A percentile compares a stretch with the other conserved stretches of the same genome.
These are phyloP conservation scores for Arachnomyces sp. DNA, from an alignment of 2,329 filamentous ascomycete genomes.

Conservation along the genomic window DNA sequence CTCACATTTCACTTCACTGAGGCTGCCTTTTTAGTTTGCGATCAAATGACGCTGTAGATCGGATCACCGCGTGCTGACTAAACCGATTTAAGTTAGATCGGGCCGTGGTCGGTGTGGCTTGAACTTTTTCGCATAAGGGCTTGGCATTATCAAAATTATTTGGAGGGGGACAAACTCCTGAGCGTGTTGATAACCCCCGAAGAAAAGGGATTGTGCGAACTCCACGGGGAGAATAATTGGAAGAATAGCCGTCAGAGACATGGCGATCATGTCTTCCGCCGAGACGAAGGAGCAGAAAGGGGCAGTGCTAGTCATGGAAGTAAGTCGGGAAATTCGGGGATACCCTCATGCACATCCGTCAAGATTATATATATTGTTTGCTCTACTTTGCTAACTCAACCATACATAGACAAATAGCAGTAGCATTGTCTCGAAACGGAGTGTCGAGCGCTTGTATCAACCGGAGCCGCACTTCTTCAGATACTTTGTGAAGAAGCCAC, in stretches of 20 bases:
- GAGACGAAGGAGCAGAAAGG: constrained; percentile 30
- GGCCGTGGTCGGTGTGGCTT: no score
- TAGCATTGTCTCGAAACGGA: constrained; percentile 85
- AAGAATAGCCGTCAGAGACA: no score
- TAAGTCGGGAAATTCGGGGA: constrained; percentile 24
- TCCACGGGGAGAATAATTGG: no score
- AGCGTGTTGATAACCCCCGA: no score
- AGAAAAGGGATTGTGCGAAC: neutral
- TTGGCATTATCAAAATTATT: neutral
- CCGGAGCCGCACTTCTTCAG: constrained; percentile 76
- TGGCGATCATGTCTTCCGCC: constrained; percentile 11
- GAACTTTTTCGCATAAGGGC: no score
- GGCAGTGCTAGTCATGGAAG: constrained; percentile 47
- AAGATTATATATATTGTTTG: neutral
- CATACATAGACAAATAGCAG: constrained; percentile 67
- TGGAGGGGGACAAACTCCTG: neutral
- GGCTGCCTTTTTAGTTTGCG: no score
- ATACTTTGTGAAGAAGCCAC: constrained; percentile 77
- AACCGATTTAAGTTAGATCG: no score
- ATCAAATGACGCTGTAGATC: no score
- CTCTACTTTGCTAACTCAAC: neutral
- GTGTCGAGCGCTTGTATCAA: constrained; percentile 83
- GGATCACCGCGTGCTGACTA: no score
- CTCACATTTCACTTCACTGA: no score
- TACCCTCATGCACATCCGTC: neutral